Conservation (phyloP, 1,284 basidiomycete genomes). For the Trametes versicolor region DNA sequence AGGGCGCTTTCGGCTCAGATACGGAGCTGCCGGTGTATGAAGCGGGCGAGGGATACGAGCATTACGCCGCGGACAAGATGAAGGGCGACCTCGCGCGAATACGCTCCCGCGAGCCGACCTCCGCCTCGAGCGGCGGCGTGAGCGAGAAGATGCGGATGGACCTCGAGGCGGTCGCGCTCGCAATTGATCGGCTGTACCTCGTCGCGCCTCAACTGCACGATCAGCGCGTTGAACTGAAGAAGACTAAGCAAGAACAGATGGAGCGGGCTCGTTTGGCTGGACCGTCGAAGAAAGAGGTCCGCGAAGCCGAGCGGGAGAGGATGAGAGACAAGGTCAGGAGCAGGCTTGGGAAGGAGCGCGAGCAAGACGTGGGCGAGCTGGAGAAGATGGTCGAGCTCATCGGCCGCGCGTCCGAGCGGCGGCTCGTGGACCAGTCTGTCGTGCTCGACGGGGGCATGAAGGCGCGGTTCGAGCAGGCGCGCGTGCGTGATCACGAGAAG, state of each 20-base stretch:
- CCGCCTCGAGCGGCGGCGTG: slow-evolving; percentile 27
- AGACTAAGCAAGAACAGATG: slow-evolving; percentile 70
- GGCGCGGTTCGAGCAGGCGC: slow-evolving; percentile 59
- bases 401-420: slow-evolving; percentile 74
- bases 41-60: slow-evolving; percentile 40
- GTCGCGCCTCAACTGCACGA: slow-evolving; percentile 87
- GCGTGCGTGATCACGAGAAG: slow-evolving; percentile 66
- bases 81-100: slow-evolving; percentile 23
- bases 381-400: slow-evolving; percentile 78
- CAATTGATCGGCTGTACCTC: slow-evolving; percentile 86
- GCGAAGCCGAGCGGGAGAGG: slow-evolving; percentile 41
- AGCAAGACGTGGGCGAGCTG: slow-evolving; percentile 61
- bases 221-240: slow-evolving; percentile 86
- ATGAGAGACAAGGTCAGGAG: slow-evolving; percentile 41
- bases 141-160: slow-evolving; percentile 83
- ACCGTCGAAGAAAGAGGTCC: slow-evolving; percentile 41
- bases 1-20: slow-evolving; percentile 36
- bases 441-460: slow-evolving; percentile 68
- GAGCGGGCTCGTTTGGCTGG: slow-evolving; percentile 61
- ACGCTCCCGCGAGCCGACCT: slow-evolving; percentile 22
- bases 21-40: slow-evolving; percentile 70
- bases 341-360: slow-evolving; percentile 57
- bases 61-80: slow-evolving; percentile 42
- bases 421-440: slow-evolving; percentile 74
- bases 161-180: slow-evolving; percentile 82